Percentiles rank a stretch among this genome's conserved stretches.
These are phyloP conservation scores for Aspergillus saccharolyticus DNA, from an alignment of 495 filamentous ascomycete species.

Conservation along the genomic window DNA sequence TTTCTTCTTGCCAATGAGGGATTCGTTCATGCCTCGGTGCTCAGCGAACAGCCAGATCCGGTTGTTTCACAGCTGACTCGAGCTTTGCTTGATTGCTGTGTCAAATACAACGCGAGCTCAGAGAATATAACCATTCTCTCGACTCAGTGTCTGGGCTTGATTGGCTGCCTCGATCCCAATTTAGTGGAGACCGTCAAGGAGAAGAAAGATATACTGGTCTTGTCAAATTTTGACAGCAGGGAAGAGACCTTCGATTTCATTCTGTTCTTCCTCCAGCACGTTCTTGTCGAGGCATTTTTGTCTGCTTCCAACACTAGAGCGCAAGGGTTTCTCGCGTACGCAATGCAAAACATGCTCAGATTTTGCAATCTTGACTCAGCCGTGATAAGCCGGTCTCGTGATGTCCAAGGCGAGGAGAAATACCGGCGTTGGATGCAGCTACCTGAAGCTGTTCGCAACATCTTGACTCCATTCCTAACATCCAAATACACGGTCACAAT, in stretches of 20 bases:
- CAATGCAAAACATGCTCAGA: constrained; percentile 86
- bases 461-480: constrained; percentile 74
- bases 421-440: constrained; percentile 71
- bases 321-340: constrained; percentile 86
- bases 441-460: constrained; percentile 67
- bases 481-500: constrained; percentile 73
- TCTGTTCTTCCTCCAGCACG: constrained; percentile 75
- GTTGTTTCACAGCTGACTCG: constrained; percentile 66
- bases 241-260: constrained; percentile 83
- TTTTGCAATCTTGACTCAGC: constrained; percentile 61
- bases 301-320: constrained; percentile 79
- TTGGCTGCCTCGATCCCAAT: constrained; percentile 90
- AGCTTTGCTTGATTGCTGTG: constrained; percentile 74
- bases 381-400: constrained; percentile 50
- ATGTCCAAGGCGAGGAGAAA: constrained; percentile 47
- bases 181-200: constrained; percentile 74
- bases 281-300: constrained; percentile 85
- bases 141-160: constrained; percentile 73
- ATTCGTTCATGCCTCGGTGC: constrained; percentile 74
- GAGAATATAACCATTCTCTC: constrained; percentile 64
- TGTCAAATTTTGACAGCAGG: constrained; percentile 76
- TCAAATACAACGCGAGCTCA: constrained; percentile 68
- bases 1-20: constrained; percentile 70
- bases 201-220: constrained; percentile 71
- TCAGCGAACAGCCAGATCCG: constrained; percentile 78